Evolutionary conservation across 257 asterid species (phyloP).

Genomic region (Primulina huaijiensis): DNA sequence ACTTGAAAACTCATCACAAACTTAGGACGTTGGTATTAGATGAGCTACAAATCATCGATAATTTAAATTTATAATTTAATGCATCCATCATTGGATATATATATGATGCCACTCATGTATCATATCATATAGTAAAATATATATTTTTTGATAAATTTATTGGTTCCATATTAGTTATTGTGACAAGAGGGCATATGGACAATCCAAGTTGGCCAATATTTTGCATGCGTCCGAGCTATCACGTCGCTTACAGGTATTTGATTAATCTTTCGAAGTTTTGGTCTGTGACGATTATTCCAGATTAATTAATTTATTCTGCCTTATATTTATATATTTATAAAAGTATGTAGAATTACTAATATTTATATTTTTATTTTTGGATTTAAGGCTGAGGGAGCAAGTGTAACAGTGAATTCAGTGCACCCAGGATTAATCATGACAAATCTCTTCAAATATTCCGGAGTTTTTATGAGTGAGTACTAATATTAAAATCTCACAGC

Average conservation of each 20-base stretch:
- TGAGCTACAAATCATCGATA: too few relatives aligned
- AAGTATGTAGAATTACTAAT: too few relatives aligned
- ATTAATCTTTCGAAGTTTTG: too few relatives aligned
- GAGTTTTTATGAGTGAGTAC: conserved; percentile 45
- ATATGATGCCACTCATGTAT: too few relatives aligned
- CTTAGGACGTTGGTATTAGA: too few relatives aligned
- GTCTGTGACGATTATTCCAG: too few relatives aligned
- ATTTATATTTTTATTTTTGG: background rate
- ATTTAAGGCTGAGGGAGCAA: conserved; percentile 75
- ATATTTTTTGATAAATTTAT: background rate
- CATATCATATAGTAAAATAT: too few relatives aligned
- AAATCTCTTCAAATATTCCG: conserved; percentile 66
- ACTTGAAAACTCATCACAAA: too few relatives aligned
- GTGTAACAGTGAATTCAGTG: conserved; percentile 74
- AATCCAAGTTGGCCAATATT: conserved; percentile 69
- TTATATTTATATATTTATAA: too few relatives aligned
- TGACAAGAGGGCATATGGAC: conserved; percentile 71
- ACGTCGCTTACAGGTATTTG: conserved; percentile 42
- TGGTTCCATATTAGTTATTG: conserved; percentile 29
- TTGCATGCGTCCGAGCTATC: conserved; percentile 71
- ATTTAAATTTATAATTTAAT: too few relatives aligned
- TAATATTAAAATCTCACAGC: background rate
- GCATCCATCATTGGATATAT: too few relatives aligned
- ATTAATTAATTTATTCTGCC: too few relatives aligned
- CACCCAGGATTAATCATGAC: conserved; percentile 93